phyloP scores from a whole-genome alignment of 2,329 filamentous ascomycete species.

The Fusarium pseudonygamai region DNA sequence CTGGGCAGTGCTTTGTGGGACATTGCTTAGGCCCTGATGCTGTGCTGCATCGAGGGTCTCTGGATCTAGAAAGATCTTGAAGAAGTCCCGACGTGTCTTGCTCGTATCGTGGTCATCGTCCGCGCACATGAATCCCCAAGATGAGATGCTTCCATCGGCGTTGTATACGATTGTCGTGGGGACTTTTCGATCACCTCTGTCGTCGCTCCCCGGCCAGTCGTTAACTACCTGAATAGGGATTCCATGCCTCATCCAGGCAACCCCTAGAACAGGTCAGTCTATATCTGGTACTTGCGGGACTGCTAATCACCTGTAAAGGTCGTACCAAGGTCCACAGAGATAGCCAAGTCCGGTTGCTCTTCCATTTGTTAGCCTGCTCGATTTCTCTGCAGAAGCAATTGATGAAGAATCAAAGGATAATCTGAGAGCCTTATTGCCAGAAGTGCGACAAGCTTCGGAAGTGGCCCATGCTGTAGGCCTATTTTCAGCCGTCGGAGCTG shows the following conservation, averaged over 20 bases:
- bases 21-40: slow-evolving; percentile 54
- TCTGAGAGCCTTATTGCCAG: not conserved
- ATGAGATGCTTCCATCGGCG: slow-evolving; percentile 52
- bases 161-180: slow-evolving; percentile 62
- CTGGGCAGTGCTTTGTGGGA: slow-evolving; percentile 52
- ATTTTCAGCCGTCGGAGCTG: not conserved
- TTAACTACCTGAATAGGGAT: slow-evolving; percentile 57
- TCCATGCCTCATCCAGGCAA: slow-evolving; percentile 51
- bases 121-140: slow-evolving; percentile 64
- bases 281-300: no score
- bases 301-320: slow-evolving; percentile 54
- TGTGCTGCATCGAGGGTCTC: slow-evolving; percentile 55
- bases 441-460: not conserved
- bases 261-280: slow-evolving; percentile 40
- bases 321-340: slow-evolving; percentile 57
- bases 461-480: not conserved
- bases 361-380: slow-evolving; percentile 20
- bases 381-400: not conserved
- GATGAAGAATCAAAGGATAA: not conserved
- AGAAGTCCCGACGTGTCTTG: slow-evolving; percentile 58
- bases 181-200: slow-evolving; percentile 64
- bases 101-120: slow-evolving; percentile 50
- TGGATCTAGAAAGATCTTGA: slow-evolving; percentile 64
- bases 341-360: slow-evolving; percentile 50
- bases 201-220: slow-evolving; percentile 64